Percentiles rank a stretch among this genome's conserved stretches.
Conservation (phyloP, 805 yeast species). For the Pichia sporocuriosa region DNA sequence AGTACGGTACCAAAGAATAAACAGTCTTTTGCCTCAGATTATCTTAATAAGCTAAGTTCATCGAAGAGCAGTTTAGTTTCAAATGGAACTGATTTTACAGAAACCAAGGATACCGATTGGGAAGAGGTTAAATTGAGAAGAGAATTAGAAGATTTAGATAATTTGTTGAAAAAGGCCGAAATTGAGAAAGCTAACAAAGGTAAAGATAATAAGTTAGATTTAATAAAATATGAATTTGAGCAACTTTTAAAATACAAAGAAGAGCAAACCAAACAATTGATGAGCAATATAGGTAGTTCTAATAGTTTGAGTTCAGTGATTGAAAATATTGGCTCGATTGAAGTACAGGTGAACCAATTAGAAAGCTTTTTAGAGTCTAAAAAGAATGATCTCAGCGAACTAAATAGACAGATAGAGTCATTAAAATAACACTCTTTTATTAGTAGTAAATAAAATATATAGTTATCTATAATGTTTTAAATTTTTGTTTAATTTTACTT, state of each 20-base stretch:
- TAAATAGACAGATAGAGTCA: conserved; percentile 35
- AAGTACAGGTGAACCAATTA: conserved; percentile 66
- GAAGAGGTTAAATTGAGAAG: conserved; percentile 80
- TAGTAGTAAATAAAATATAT: no score
- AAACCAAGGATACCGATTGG: conserved; percentile 82
- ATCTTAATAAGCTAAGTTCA: conserved; percentile 52
- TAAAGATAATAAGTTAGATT: conserved; percentile 24
- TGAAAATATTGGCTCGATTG: conserved; percentile 61
- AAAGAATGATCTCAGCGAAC: conserved; percentile 48
- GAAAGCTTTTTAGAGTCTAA: conserved; percentile 61
- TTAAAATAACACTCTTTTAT: conserved; percentile 1
- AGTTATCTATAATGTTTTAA: no score
- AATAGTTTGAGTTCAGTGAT: conserved; percentile 44
- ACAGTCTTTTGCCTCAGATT: conserved; percentile 46
- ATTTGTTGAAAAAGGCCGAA: conserved; percentile 52
- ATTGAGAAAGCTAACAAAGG: conserved; percentile 35
- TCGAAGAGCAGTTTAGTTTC: conserved; percentile 14
- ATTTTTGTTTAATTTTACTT: no score
- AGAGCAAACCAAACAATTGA: conserved; percentile 40
- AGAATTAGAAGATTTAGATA: conserved; percentile 69
- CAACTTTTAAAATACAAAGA: conserved; percentile 76
- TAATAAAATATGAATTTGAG: conserved; percentile 60
- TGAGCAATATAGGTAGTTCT: conserved; percentile 22
- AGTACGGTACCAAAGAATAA: conserved; percentile 18
- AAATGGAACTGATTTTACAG: conserved; percentile 64